phyloP scores from a whole-genome alignment of 441 rosid species.

The Viola pubescens region DNA sequence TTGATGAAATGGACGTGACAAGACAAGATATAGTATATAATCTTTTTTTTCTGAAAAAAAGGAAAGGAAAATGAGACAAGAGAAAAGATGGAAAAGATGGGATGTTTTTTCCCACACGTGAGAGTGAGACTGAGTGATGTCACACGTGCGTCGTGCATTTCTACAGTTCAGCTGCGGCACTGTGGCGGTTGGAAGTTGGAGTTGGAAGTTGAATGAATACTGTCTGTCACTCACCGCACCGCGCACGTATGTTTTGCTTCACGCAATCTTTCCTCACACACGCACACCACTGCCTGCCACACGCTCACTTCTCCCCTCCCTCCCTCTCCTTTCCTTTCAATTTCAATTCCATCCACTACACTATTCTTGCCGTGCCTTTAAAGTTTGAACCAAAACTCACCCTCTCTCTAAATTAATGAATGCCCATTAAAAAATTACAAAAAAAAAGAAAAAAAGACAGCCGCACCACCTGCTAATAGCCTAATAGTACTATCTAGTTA shows the following conservation, averaged over 20 bases:
- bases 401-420: background rate
- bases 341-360: background rate
- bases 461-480: no score
- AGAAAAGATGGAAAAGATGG: slow-evolving; percentile 16
- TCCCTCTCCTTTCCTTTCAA: background rate
- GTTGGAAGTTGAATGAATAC: no score
- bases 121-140: background rate
- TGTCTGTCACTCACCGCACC: slow-evolving; percentile 15
- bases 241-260: slow-evolving; percentile 40
- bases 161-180: slow-evolving; percentile 26
- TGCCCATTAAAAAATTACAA: background rate
- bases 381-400: slow-evolving; percentile 23
- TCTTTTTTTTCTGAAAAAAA: background rate
- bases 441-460: background rate
- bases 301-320: background rate
- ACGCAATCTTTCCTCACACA: slow-evolving; percentile 30
- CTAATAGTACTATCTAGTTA: no score
- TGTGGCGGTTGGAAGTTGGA: slow-evolving; percentile 36
- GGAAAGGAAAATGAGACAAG: background rate
- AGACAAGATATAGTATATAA: background rate
- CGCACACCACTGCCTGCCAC: no score
- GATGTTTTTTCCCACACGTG: slow-evolving; percentile 30
- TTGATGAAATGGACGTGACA: background rate
- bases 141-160: slow-evolving; percentile 25
- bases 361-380: slow-evolving; percentile 32